Evolutionary conservation across 495 filamentous ascomycete genomes (phyloP), one percentile per base, ranked within the genome.

Genomic region (Glonium stellatum): DNA sequence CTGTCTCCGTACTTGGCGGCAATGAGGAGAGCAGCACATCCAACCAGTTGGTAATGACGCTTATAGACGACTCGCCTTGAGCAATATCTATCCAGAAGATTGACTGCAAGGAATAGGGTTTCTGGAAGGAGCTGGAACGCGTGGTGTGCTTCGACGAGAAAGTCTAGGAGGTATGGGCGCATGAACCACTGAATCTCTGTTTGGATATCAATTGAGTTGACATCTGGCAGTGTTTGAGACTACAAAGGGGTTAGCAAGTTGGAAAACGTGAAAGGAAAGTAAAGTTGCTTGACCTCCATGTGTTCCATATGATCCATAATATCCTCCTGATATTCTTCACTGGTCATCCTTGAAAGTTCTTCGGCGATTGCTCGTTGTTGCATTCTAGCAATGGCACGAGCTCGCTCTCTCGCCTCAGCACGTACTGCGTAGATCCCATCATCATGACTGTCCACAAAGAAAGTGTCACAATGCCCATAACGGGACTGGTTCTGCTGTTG

Each of bases 111-210:
- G 79, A 96, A 96, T 55, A 97, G 78, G 0, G 93, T 97, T 71
- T 96, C 91, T 9, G 93, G 93, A 15, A 97, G 80, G 8, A 99
- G 84, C 58, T 89, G 87, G 77, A 97, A 99, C 18, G 92, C 92
- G 60, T 85, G 85, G 71, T 99, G 95, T 46, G 93, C 93, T 80
- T 99, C 93, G 68, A 97, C 87, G 55, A 99, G 82, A 78, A 99
- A 99, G 77, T 99, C 93, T 64, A 99, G 85, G 27, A 99, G 85
- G 72, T 96, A 99, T 0, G 93, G 92, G 65, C 93, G 82, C 93
- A 99, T 99, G 78, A 92, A 97, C 95, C 95, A 99, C 70, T 97
- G 90, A 57, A 99, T 97, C 77, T 99, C 93, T 49, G 90, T 88
- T 74, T 99, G 93, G 72, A 97, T 95, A 66, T 99, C 93, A 72